phyloP scores from a whole-genome alignment of 164 flowering plant genomes.

The Annona cherimola region DNA sequence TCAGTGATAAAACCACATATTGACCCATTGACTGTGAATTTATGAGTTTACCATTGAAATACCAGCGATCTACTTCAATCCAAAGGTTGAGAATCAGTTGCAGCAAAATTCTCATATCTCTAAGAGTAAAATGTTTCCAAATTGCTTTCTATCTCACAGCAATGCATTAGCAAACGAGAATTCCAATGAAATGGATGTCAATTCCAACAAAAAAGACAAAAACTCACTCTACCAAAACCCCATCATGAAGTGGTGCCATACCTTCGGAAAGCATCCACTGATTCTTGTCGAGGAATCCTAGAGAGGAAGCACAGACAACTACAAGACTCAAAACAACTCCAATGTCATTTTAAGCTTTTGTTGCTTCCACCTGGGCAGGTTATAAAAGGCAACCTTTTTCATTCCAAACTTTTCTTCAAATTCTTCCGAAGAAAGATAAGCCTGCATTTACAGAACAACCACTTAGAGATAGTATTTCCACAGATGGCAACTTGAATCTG shows the following conservation, averaged over 20 bases:
- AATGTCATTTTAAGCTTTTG: conserved; percentile 92
- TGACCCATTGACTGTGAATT: no score
- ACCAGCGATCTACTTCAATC: no score
- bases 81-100: no score
- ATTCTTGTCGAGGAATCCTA: conserved; percentile 28
- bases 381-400: conserved; percentile 77
- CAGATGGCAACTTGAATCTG: background rate
- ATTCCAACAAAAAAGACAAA: background rate
- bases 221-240: background rate
- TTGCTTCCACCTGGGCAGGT: conserved; percentile 96
- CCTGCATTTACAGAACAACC: conserved; percentile 35
- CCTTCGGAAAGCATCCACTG: conserved; percentile 27
- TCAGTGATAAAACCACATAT: no score
- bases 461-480: background rate
- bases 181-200: background rate
- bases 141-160: conserved; percentile 26
- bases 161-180: background rate
- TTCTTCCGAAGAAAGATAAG: conserved; percentile 76
- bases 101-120: no score
- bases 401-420: conserved; percentile 86
- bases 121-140: conserved; percentile 9
- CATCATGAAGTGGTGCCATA: conserved; percentile 10
- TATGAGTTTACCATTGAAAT: no score
- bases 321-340: conserved; percentile 57
- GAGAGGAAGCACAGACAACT: conserved; percentile 6